Conservation (phyloP, 2,329 filamentous ascomycete genomes). For the Neopestalotiopsis sp. region DNA sequence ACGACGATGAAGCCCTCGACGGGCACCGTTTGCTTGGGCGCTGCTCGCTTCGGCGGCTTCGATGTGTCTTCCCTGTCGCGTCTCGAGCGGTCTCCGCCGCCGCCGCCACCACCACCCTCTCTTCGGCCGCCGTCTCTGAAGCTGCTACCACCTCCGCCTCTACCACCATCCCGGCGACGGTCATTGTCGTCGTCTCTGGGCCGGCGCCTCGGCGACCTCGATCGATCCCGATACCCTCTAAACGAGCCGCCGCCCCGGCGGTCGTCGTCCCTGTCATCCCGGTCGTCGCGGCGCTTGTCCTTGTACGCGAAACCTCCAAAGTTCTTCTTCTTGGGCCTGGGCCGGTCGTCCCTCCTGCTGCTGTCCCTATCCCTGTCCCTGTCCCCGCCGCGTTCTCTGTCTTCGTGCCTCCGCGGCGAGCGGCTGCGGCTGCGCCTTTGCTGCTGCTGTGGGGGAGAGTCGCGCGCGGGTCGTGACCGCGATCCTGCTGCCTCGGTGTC, state of each 20-base stretch:
- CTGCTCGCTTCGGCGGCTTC: slow-evolving; percentile 37
- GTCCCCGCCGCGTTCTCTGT: slow-evolving; percentile 19
- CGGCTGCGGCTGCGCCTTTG: slow-evolving; percentile 20
- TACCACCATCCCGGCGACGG: slow-evolving; percentile 26
- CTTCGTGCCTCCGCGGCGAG: slow-evolving; percentile 4
- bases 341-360: slow-evolving; percentile 24
- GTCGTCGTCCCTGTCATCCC: slow-evolving; percentile 48
- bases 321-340: slow-evolving; percentile 34
- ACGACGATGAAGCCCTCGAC: slow-evolving; percentile 91
- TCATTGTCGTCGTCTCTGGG: slow-evolving; percentile 41
- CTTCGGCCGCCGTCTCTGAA: not conserved
- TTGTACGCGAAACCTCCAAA: slow-evolving; percentile 65
- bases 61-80: slow-evolving; percentile 33
- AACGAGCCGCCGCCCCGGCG: slow-evolving; percentile 46
- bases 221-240: slow-evolving; percentile 56
- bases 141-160: not conserved
- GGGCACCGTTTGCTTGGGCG: slow-evolving; percentile 34
- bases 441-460: slow-evolving; percentile 5
- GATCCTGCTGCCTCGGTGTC: not conserved
- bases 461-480: slow-evolving; percentile 8
- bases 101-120: slow-evolving; percentile 1
- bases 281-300: slow-evolving; percentile 53
- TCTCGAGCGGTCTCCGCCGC: slow-evolving; percentile 28
- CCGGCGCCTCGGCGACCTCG: slow-evolving; percentile 41
- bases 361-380: slow-evolving; percentile 9